Evolutionary conservation across 108 stramenopile species (phyloP).

Genomic region (Discostella stelligeroides): DNA sequence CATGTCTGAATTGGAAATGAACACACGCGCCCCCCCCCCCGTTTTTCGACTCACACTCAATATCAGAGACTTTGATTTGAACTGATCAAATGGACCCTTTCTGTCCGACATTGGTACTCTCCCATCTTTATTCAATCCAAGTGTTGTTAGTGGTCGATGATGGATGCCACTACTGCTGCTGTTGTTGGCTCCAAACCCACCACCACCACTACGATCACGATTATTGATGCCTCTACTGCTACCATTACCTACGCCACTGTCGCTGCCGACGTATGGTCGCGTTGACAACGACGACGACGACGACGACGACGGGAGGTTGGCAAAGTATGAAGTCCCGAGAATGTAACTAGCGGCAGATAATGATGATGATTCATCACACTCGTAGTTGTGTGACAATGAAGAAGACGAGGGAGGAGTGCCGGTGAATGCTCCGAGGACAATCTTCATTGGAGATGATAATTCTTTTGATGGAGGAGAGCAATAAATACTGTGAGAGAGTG

Average conservation of each 20-base stretch:
- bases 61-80: constrained; percentile 28
- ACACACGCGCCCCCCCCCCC: no score
- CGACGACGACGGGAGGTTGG: constrained; percentile 15
- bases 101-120: constrained; percentile 52
- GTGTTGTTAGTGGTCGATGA: background rate
- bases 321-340: constrained; percentile 43
- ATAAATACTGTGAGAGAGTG: no score
- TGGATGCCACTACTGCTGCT: background rate
- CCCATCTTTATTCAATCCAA: constrained; percentile 43
- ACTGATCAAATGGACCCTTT: constrained; percentile 41
- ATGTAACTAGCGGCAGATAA: constrained; percentile 19
- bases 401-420: background rate
- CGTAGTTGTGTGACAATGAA: no score
- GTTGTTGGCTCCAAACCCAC: background rate
- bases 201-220: no score
- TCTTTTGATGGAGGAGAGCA: no score
- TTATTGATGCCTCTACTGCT: no score
- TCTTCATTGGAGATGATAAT: constrained; percentile 24
- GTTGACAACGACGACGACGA: no score
- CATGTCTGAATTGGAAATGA: background rate
- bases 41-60: constrained; percentile 50
- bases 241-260: no score
- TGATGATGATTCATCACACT: background rate
- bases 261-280: no score
- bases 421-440: constrained; percentile 33